Conservation (phyloP, 176 grass and related monocot genomes). For the Neostapfia colusana region DNA sequence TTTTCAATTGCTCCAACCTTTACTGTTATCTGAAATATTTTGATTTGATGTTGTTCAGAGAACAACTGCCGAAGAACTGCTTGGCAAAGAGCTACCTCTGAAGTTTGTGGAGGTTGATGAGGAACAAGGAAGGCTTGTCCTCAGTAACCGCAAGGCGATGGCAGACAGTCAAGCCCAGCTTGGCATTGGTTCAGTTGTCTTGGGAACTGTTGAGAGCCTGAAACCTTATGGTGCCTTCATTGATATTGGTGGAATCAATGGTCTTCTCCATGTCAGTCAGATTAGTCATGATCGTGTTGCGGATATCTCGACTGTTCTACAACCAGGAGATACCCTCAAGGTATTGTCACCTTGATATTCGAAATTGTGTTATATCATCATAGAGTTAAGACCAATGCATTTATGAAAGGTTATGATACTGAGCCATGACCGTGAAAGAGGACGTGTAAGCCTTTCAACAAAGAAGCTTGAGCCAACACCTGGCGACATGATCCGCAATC, state of each 20-base stretch:
- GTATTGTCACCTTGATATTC: slow-evolving; percentile 44
- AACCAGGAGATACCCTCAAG: slow-evolving; percentile 93
- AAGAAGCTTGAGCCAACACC: slow-evolving; percentile 95
- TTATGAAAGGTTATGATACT: slow-evolving; percentile 80
- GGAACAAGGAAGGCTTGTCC: slow-evolving; percentile 86
- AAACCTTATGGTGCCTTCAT: slow-evolving; percentile 96
- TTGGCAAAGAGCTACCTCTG: slow-evolving; percentile 74
- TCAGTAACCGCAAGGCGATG: slow-evolving; percentile 96
- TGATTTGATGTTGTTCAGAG: slow-evolving; percentile 51
- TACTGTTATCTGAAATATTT: not conserved
- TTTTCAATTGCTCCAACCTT: not conserved
- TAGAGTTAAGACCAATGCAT: slow-evolving; percentile 12
- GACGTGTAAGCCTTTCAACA: slow-evolving; percentile 89
- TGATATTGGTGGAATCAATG: slow-evolving; percentile 95
- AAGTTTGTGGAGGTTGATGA: slow-evolving; percentile 95
- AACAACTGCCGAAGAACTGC: slow-evolving; percentile 72
- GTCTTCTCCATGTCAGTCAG: slow-evolving; percentile 96
- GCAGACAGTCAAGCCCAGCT: slow-evolving; percentile 92
- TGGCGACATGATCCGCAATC: slow-evolving; percentile 98
- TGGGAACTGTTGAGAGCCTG: slow-evolving; percentile 89
- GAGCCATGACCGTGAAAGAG: slow-evolving; percentile 96
- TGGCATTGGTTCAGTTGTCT: slow-evolving; percentile 89
- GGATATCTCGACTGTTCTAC: slow-evolving; percentile 88
- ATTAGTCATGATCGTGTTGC: slow-evolving; percentile 96
- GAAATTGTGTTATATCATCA: slow-evolving; percentile 9